phyloP scores from a whole-genome alignment of 2,329 filamentous ascomycete species.

The Incumbomyces lentus region DNA sequence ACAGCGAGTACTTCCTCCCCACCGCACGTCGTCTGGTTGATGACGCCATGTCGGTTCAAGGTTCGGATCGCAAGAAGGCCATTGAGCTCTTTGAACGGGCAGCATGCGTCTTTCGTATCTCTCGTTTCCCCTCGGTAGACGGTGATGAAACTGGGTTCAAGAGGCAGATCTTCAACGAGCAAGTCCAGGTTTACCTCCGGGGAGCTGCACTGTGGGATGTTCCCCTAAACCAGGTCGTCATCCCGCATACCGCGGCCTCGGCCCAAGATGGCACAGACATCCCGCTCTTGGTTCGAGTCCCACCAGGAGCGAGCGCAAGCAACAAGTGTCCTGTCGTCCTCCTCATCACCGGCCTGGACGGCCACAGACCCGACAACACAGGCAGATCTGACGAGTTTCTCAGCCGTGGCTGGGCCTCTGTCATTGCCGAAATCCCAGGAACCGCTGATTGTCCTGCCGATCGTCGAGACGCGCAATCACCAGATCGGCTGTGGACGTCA shows the following conservation, averaged over 20 bases:
- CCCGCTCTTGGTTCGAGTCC: constrained; percentile 31
- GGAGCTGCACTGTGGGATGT: constrained; percentile 43
- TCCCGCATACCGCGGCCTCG: constrained; percentile 29
- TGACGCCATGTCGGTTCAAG: constrained; percentile 41
- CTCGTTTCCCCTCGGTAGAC: constrained; percentile 48
- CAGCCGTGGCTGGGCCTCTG: constrained; percentile 50
- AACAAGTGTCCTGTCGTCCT: constrained; percentile 39
- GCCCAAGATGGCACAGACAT: constrained; percentile 28
- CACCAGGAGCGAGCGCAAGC: constrained; percentile 23
- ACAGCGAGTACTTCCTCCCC: constrained; percentile 53
- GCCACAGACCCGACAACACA: constrained; percentile 55
- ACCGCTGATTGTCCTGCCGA: constrained; percentile 59
- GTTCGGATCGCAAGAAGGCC: constrained; percentile 40
- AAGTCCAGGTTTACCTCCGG: constrained; percentile 54
- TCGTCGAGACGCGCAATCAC: constrained; percentile 45
- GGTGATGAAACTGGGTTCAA: constrained; percentile 34
- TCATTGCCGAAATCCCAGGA: constrained; percentile 56
- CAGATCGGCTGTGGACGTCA: constrained; percentile 54
- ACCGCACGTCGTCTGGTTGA: constrained; percentile 47
- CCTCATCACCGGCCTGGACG: constrained; percentile 52
- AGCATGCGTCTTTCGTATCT: constrained; percentile 60
- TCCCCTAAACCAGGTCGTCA: constrained; percentile 29
- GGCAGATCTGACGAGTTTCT: constrained; percentile 51
- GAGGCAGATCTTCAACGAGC: constrained; percentile 52
- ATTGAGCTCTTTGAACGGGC: constrained; percentile 59